Conservation (phyloP, 352 stramenopile species). For the Pythium oligandrum region DNA sequence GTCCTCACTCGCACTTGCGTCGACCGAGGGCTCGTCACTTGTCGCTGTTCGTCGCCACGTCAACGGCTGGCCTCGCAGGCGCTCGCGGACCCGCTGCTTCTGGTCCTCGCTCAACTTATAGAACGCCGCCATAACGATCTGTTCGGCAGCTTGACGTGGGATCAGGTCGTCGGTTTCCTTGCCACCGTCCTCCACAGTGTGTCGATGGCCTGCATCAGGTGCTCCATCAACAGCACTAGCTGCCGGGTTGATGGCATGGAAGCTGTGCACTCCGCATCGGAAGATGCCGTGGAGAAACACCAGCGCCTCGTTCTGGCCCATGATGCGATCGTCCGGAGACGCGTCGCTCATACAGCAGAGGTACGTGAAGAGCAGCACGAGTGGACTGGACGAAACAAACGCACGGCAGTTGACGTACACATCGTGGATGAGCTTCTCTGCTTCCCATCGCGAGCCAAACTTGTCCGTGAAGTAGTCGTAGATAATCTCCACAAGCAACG, state of each 20-base stretch:
- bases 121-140: constrained; percentile 50
- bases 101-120: constrained; percentile 40
- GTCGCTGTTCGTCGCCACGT: constrained; percentile 15
- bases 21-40: background rate
- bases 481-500: constrained; percentile 64
- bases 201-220: background rate
- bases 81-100: constrained; percentile 29
- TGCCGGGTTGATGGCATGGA: constrained; percentile 37
- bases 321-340: constrained; percentile 47
- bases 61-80: constrained; percentile 27
- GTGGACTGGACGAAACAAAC: constrained; percentile 27
- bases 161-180: constrained; percentile 28
- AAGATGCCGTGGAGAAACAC: constrained; percentile 56
- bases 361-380: constrained; percentile 58
- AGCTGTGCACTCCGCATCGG: constrained; percentile 54
- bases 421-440: constrained; percentile 79
- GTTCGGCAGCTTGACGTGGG: constrained; percentile 25
- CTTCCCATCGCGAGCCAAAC: constrained; percentile 65
- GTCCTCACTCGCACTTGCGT: background rate
- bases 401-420: constrained; percentile 75
- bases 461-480: constrained; percentile 73
- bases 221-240: background rate
- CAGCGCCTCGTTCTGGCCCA: constrained; percentile 67
- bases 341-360: constrained; percentile 68
- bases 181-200: background rate